These are phyloP conservation scores for Fusarium torreyae DNA, from an alignment of 2,329 filamentous ascomycete genomes.

Conservation along the genomic window DNA sequence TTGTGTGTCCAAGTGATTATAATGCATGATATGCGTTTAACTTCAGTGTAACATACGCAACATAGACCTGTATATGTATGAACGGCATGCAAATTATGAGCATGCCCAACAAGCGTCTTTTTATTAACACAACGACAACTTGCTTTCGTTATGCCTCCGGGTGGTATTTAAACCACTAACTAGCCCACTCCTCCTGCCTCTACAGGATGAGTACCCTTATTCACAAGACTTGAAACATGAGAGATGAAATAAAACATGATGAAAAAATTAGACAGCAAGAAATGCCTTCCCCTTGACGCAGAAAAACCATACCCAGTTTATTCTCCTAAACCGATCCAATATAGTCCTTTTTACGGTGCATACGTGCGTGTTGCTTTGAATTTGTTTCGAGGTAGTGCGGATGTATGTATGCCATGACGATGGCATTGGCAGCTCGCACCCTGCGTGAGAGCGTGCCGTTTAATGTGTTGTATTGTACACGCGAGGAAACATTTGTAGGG, in stretches of 20 bases:
- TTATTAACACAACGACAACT: constrained; percentile 40
- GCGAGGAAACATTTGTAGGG: constrained; percentile 5
- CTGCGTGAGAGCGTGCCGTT: constrained; percentile 1
- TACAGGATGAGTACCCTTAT: constrained; percentile 11
- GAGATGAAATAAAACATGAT: constrained; percentile 7
- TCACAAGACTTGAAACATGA: constrained; percentile 19
- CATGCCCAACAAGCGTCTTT: constrained; percentile 39
- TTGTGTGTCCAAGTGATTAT: background rate
- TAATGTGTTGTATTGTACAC: constrained; percentile 32
- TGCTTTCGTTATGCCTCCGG: constrained; percentile 12
- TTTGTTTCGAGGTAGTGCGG: constrained; percentile 14
- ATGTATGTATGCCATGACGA: constrained; percentile 19
- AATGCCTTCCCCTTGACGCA: constrained; percentile 22
- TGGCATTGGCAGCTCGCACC: constrained; percentile 14
- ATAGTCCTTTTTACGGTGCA: constrained; percentile 27
- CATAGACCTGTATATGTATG: background rate
- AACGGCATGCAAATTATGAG: constrained; percentile 33
- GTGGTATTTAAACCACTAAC: constrained; percentile 14
- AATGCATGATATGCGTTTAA: background rate
- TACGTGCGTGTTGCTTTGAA: constrained; percentile 26
- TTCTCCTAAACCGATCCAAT: constrained; percentile 37
- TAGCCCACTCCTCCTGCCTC: constrained; percentile 19
- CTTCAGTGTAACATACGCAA: background rate
- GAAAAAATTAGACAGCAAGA: constrained; percentile 5
- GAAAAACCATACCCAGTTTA: constrained; percentile 30